Conservation (phyloP, 176 grass and related monocot species). For the Hordeum marinum region DNA sequence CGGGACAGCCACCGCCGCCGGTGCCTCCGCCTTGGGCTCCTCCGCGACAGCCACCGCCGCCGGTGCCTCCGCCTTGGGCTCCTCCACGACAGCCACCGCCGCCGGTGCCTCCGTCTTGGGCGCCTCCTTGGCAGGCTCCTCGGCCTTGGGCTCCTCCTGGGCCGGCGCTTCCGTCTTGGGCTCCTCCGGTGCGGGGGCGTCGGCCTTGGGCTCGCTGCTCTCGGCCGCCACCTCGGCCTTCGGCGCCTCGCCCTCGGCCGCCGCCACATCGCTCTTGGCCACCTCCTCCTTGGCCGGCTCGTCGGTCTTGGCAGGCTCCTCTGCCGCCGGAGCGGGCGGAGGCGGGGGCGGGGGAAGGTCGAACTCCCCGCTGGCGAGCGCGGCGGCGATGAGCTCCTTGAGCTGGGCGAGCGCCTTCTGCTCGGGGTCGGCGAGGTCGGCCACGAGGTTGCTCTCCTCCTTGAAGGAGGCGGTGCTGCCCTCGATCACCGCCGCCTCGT, state of each 20-base stretch:
- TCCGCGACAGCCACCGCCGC: not conserved
- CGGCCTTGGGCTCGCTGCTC: not conserved
- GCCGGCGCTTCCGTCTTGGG: not conserved
- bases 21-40: not conserved
- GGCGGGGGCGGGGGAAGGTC: constrained; percentile 23
- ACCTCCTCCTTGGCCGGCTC: not conserved
- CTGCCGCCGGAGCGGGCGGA: not conserved
- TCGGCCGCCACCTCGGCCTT: not conserved
- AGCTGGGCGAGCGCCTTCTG: constrained; percentile 56
- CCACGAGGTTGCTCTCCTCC: constrained; percentile 59
- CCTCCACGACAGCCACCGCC: not conserved
- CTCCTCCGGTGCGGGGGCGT: not conserved
- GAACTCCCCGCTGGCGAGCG: constrained; percentile 57
- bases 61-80: not conserved
- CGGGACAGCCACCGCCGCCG: not conserved
- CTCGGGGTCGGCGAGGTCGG: constrained; percentile 50
- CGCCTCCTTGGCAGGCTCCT: not conserved
- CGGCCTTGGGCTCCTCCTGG: not conserved
- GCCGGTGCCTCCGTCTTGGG: constrained; percentile 18
- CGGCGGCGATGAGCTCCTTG: constrained; percentile 53
- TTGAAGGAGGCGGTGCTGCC: constrained; percentile 32
- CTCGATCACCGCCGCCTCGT: constrained; percentile 38
- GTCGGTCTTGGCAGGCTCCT: constrained; percentile 1
- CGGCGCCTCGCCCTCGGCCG: not conserved
- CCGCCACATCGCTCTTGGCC: not conserved